Conservation (phyloP, 2,329 filamentous ascomycete genomes). For the Dendryphion nanum region DNA sequence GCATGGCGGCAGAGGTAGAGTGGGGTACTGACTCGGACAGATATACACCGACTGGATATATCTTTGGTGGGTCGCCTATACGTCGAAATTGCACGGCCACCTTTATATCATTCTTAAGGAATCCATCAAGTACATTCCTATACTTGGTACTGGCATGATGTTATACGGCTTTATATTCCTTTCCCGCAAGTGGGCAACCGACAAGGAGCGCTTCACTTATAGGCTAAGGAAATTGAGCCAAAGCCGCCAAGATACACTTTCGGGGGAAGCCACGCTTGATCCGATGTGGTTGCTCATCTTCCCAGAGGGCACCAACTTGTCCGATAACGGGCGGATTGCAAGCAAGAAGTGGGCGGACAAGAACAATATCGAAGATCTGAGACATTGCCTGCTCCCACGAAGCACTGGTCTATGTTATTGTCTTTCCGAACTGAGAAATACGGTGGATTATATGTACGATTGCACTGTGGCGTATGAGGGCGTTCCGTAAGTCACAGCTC, state of each 20-base stretch:
- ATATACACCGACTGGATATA: constrained; percentile 91
- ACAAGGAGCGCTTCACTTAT: constrained; percentile 71
- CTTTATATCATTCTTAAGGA: constrained; percentile 90
- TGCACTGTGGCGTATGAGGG: constrained; percentile 96
- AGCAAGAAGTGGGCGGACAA: constrained; percentile 78
- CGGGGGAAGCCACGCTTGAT: constrained; percentile 53
- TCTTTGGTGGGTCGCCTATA: constrained; percentile 89
- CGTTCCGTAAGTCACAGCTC: constrained; percentile 72
- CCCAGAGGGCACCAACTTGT: constrained; percentile 83
- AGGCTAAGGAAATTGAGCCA: constrained; percentile 69
- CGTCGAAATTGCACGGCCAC: constrained; percentile 75
- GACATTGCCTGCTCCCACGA: constrained; percentile 72
- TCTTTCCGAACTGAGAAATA: constrained; percentile 69
- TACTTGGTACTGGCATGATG: constrained; percentile 80
- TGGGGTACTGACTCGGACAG: no score
- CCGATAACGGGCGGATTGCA: constrained; percentile 66
- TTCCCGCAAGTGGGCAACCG: constrained; percentile 83
- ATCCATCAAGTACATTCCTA: constrained; percentile 77
- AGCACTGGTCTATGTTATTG: constrained; percentile 81
- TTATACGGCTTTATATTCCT: constrained; percentile 90
- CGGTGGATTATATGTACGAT: constrained; percentile 82
- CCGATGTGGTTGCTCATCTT: constrained; percentile 92
- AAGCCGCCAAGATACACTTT: constrained; percentile 38
- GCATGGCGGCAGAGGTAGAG: not conserved
- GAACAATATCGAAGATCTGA: constrained; percentile 64